Percentiles rank a stretch among this genome's conserved stretches.
These are phyloP conservation scores for Podosphaera leucotricha DNA, from an alignment of 2,329 filamentous ascomycete species.

Conservation along the genomic window DNA sequence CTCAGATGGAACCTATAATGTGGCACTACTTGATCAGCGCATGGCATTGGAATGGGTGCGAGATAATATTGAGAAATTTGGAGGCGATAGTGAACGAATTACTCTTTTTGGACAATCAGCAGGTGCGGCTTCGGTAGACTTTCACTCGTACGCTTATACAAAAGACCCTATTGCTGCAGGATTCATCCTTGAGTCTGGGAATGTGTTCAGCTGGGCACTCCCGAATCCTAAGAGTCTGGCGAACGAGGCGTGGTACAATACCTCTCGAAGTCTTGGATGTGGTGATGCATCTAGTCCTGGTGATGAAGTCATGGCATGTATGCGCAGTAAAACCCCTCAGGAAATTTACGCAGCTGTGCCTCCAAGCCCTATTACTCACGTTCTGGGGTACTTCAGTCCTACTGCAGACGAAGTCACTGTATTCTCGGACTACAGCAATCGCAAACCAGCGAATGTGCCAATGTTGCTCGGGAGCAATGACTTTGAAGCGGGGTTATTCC, in stretches of 20 bases:
- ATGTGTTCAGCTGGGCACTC: slow-evolving; percentile 10
- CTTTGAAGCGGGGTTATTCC: slow-evolving; percentile 16
- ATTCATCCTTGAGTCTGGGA: slow-evolving; percentile 16
- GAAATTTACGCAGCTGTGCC: slow-evolving; percentile 8
- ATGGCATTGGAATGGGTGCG: slow-evolving; percentile 53
- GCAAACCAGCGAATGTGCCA: slow-evolving; percentile 9
- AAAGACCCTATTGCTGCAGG: slow-evolving; percentile 15
- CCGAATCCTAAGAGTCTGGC: slow-evolving; percentile 6
- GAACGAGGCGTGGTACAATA: slow-evolving; percentile 10
- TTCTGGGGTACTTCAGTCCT: slow-evolving; percentile 10
- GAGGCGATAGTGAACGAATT: slow-evolving; percentile 28
- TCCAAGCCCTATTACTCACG: slow-evolving; percentile 1
- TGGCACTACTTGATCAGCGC: slow-evolving; percentile 51
- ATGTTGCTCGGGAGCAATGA: slow-evolving; percentile 16
- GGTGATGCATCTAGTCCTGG: slow-evolving; percentile 9
- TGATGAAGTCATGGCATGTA: slow-evolving; percentile 10
- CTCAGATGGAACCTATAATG: too few species aligned
- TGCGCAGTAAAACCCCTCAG: slow-evolving; percentile 8
- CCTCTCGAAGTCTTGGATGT: slow-evolving; percentile 11
- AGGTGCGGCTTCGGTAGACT: slow-evolving; percentile 35
- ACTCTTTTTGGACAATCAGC: slow-evolving; percentile 27
- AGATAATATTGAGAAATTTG: slow-evolving; percentile 55
- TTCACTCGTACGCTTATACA: slow-evolving; percentile 14
- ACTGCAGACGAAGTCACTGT: slow-evolving; percentile 12
- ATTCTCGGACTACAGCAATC: slow-evolving; percentile 12